phyloP scores from a whole-genome alignment of 2,329 filamentous ascomycete genomes.

The Paracoccidioides lutzii region DNA sequence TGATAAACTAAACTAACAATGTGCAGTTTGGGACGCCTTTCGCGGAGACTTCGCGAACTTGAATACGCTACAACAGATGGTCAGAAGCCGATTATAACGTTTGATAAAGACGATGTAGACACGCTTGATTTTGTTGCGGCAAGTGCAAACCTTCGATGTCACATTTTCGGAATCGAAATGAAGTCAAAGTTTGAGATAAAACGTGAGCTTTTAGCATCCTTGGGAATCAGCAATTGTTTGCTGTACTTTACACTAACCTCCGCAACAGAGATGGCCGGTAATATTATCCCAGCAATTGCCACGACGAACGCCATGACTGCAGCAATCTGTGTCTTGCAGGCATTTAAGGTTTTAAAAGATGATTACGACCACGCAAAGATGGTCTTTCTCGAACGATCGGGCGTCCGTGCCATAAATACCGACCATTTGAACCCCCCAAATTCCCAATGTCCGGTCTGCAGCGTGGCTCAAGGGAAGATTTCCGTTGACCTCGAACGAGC shows the following conservation, averaged over 20 bases:
- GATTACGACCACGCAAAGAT: conserved; percentile 63
- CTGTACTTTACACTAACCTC: conserved; percentile 4
- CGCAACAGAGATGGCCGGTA: conserved; percentile 76
- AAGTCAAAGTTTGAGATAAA: conserved; percentile 96
- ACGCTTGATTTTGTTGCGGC: conserved; percentile 90
- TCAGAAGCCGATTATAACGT: conserved; percentile 53
- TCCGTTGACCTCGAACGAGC: conserved; percentile 57
- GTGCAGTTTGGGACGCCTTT: conserved; percentile 56
- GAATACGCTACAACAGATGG: conserved; percentile 38
- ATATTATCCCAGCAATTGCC: conserved; percentile 96
- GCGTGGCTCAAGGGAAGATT: conserved; percentile 55
- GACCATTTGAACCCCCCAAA: conserved; percentile 53
- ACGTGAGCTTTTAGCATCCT: conserved; percentile 30
- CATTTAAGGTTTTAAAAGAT: conserved; percentile 74
- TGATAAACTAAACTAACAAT: conserved; percentile 13
- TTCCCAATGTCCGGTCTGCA: conserved; percentile 70
- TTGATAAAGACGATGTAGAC: conserved; percentile 94
- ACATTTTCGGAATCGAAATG: conserved; percentile 74
- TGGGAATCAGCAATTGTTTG: neutral
- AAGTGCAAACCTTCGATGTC: conserved; percentile 76
- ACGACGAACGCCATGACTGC: conserved; percentile 97
- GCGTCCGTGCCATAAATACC: conserved; percentile 45
- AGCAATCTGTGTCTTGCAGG: conserved; percentile 78
- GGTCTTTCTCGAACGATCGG: conserved; percentile 64
- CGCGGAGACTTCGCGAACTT: conserved; percentile 55